A percentile compares a stretch with the other conserved stretches of the same genome.
phyloP scores from a whole-genome alignment of 2,329 filamentous ascomycete species.

The Diplodia intermedia region DNA sequence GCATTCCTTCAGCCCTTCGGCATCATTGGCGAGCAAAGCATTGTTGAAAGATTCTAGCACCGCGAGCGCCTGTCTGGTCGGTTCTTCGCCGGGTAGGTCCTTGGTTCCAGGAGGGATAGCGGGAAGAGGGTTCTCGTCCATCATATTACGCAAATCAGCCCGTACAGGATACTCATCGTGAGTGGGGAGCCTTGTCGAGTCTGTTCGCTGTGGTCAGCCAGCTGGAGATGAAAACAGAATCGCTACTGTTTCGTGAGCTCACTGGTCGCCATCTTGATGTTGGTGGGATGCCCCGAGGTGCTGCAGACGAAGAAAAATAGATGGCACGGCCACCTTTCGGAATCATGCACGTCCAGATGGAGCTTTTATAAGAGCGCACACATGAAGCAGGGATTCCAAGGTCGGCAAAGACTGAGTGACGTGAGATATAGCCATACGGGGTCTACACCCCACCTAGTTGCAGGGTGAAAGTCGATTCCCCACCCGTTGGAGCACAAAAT shows the following conservation, averaged over 20 bases:
- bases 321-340: not conserved
- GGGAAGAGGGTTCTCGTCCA: conserved; percentile 8
- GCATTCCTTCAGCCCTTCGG: conserved; percentile 1
- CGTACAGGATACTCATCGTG: not conserved
- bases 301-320: no score
- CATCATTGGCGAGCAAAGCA: not conserved
- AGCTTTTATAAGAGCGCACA: not conserved
- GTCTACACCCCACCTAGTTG: not conserved
- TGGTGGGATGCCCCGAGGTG: not conserved
- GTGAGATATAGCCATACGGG: not conserved
- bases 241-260: not conserved
- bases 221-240: not conserved
- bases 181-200: no score
- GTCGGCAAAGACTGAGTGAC: not conserved
- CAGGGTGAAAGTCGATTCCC: not conserved
- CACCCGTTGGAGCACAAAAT: not conserved
- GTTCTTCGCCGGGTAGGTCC: conserved; percentile 8
- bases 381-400: not conserved
- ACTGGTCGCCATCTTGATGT: conserved; percentile 8
- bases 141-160: conserved; percentile 8
- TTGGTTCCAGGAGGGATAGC: not conserved
- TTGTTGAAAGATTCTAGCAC: conserved; percentile 9
- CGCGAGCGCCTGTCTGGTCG: not conserved
- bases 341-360: not conserved
- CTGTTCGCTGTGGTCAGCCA: not conserved